Base-by-base conservation (phyloP, 2,329 filamentous ascomycete genomes). In the Pseudovirgaria hyperparasitica region DNA sequence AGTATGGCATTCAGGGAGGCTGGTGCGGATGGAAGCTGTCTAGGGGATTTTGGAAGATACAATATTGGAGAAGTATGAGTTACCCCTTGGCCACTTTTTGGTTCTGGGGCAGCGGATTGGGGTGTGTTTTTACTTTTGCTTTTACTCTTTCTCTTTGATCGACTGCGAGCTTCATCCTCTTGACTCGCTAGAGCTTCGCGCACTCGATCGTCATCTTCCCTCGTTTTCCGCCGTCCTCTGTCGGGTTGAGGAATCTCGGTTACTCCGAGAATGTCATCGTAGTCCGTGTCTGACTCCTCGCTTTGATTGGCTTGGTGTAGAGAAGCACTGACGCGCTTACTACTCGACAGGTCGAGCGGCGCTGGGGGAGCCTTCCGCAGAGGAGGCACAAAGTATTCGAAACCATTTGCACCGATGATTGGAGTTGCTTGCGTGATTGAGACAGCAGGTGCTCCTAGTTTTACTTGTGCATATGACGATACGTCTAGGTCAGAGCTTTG, bases 301-400 rank as follows among this genome's bases (percentile, higher is more conserved):
- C 57, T 52, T 13, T 57, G 52, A 15, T 56, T 55, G 3, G 55
- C 48, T 23, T 58, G 52, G 23, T 62, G 54, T 25, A 60, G 46
- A 31, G 63, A 60, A 8, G 56, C 48, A 30, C 55, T 60, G 19
- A 59, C 42, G 23, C 45, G 50, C 8, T 54, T 52, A 11, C 48
- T 48, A 34, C 57, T 57, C 13, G 65, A 66, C 14, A 96, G 63
- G 45, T 86, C 76, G 28, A 96, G 55, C 2, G 87, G 86, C 9
- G 84, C 81, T 24, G 87, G 87, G 3, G 86, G 85, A 5, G 77
- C 72, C 51, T 92, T 94, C 33, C 86, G 71, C 26, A 71, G 70
- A 9, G 77, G 41, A 16, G 40, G 39, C 19, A 22, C 31, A 26
- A 52, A 48, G 14, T 49, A 39, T 8, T 53, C 47, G 35, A 57